phyloP scores from a whole-genome alignment of 495 filamentous ascomycete species.

The Lasiosphaeriaceae sp. region DNA sequence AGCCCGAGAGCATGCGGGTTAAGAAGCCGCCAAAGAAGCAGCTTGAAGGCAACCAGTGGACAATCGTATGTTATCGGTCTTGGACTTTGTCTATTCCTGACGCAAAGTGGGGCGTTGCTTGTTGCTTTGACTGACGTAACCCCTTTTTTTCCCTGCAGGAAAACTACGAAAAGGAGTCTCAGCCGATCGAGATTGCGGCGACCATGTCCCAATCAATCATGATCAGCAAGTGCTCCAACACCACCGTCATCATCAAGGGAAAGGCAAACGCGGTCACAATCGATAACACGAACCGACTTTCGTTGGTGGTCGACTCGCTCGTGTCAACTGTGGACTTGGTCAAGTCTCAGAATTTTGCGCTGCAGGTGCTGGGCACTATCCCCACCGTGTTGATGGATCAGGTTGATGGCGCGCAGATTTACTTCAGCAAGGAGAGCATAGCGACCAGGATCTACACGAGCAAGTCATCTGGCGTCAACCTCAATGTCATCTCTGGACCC shows the following conservation, averaged over 20 bases:
- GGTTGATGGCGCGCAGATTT: constrained; percentile 84
- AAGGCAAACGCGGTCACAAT: constrained; percentile 95
- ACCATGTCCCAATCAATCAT: constrained; percentile 84
- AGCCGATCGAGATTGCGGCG: constrained; percentile 72
- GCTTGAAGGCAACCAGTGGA: constrained; percentile 94
- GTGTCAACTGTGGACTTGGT: constrained; percentile 91
- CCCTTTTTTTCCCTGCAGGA: constrained; percentile 47
- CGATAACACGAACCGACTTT: constrained; percentile 81
- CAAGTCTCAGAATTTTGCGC: constrained; percentile 85
- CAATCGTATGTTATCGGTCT: constrained; percentile 51
- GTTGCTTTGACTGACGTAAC: not conserved
- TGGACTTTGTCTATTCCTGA: not conserved
- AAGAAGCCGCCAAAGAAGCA: constrained; percentile 92
- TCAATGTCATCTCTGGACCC: constrained; percentile 69
- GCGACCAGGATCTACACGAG: constrained; percentile 79
- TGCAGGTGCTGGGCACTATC: constrained; percentile 78
- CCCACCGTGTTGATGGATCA: constrained; percentile 90
- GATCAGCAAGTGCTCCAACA: constrained; percentile 84
- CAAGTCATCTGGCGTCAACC: constrained; percentile 79
- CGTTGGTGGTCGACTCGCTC: constrained; percentile 82
- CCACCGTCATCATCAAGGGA: constrained; percentile 80
- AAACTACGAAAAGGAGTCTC: constrained; percentile 77
- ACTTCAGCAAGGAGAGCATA: constrained; percentile 73
- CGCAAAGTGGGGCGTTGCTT: not conserved
- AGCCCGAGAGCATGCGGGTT: constrained; percentile 87